phyloP scores from a whole-genome alignment of 2,329 filamentous ascomycete species.

The Zasmidium citrigriseum region DNA sequence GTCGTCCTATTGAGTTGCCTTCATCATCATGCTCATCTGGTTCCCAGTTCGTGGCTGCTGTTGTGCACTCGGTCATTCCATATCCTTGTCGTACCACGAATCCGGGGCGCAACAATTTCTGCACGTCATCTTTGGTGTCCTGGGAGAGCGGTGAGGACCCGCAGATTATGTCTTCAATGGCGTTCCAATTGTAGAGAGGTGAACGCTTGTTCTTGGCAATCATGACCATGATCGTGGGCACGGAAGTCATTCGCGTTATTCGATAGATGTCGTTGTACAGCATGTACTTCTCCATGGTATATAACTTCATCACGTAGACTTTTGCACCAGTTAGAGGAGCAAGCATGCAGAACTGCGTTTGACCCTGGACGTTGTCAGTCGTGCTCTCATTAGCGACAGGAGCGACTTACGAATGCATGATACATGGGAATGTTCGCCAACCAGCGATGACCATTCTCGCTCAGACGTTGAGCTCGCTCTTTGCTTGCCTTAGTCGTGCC shows the following conservation, averaged over 20 bases:
- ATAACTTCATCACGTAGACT: constrained; percentile 76
- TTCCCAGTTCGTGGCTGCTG: constrained; percentile 65
- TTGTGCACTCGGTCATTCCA: constrained; percentile 79
- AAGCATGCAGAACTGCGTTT: constrained; percentile 68
- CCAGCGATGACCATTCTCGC: background rate
- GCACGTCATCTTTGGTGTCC: constrained; percentile 7
- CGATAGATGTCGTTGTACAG: constrained; percentile 66
- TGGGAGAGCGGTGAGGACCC: background rate
- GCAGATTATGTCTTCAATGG: background rate
- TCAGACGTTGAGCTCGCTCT: background rate
- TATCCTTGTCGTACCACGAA: constrained; percentile 61
- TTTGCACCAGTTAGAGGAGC: constrained; percentile 51
- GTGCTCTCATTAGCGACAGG: background rate
- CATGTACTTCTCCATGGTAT: constrained; percentile 73
- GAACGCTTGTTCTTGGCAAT: constrained; percentile 70
- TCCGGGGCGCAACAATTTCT: constrained; percentile 55
- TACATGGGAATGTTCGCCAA: constrained; percentile 75
- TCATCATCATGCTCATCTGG: constrained; percentile 44
- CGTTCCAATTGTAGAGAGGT: constrained; percentile 58
- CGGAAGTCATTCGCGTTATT: constrained; percentile 66
- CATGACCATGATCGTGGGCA: constrained; percentile 75
- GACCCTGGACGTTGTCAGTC: constrained; percentile 35
- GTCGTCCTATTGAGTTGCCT: constrained; percentile 62
- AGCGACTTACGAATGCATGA: constrained; percentile 33
- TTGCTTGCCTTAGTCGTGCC: constrained; percentile 49